Evolutionary conservation across 257 asterid species (phyloP).

Genomic region (Solanum okadae): DNA sequence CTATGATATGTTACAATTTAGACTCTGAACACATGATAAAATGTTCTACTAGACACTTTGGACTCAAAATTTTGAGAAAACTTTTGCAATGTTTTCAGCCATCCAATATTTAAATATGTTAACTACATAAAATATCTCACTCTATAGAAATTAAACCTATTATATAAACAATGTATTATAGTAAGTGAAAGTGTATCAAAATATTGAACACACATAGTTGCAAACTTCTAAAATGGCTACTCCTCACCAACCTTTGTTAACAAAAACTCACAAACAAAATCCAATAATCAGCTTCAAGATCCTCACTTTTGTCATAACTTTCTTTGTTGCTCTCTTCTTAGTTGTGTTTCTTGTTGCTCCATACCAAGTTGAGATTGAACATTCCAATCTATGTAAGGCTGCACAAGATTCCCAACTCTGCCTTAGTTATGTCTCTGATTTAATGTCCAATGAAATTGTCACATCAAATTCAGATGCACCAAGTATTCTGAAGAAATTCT

Average conservation of each 20-base stretch:
- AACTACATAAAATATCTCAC: not conserved
- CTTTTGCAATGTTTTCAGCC: not conserved
- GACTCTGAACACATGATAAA: too few species aligned
- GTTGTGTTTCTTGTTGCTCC: conserved; percentile 14
- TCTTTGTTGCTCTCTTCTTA: conserved; percentile 3
- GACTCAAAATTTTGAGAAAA: not conserved
- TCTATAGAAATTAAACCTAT: not conserved
- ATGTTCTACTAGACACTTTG: not conserved
- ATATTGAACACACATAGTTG: not conserved
- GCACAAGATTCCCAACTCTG: conserved; percentile 26
- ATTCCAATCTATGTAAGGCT: conserved; percentile 6
- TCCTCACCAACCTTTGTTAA: conserved; percentile 20
- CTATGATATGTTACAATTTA: too few species aligned
- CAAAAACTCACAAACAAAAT: not conserved
- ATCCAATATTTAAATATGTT: not conserved
- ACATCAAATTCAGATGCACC: not conserved
- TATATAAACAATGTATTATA: not conserved
- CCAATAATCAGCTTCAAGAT: conserved; percentile 11
- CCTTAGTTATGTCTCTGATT: conserved; percentile 10
- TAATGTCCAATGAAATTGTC: not conserved
- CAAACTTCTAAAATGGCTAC: conserved; percentile 13
- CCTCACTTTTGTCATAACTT: conserved; percentile 10
- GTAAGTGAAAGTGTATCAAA: not conserved
- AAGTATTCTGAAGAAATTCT: conserved; percentile 4
- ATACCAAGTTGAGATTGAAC: not conserved